Percentiles rank a stretch among this genome's conserved stretches.
Evolutionary conservation across 2,329 filamentous ascomycete genomes (phyloP).

Genomic region (Graphilbum ipis-grandicollis): DNA sequence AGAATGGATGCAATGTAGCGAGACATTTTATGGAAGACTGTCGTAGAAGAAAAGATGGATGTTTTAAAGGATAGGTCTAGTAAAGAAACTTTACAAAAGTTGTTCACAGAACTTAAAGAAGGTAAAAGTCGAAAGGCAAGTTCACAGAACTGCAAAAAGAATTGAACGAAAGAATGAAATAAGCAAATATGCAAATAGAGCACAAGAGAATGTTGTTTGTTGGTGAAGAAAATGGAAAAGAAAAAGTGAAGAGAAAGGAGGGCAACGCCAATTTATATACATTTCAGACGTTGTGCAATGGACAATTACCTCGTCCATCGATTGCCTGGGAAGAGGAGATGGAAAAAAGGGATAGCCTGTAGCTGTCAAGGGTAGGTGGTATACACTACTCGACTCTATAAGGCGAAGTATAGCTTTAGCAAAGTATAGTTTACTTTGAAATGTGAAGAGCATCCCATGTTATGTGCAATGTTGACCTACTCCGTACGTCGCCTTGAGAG

Average conservation of each 20-base stretch:
- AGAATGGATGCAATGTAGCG: constrained; percentile 20
- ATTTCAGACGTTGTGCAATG: no score
- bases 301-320: no score
- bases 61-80: no score
- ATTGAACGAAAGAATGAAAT: constrained; percentile 4
- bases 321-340: no score
- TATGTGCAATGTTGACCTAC: no score
- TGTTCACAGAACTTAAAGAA: constrained; percentile 6
- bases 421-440: no score
- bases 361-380: not conserved
- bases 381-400: no score
- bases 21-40: constrained; percentile 5
- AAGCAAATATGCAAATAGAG: constrained; percentile 1
- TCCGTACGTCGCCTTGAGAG: no score
- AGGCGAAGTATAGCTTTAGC: no score
- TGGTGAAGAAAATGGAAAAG: constrained; percentile 1
- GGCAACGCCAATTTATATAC: not conserved
- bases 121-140: constrained; percentile 2
- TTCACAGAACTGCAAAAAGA: constrained; percentile 9
- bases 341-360: not conserved
- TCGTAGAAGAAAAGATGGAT: constrained; percentile 1
- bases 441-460: no score
- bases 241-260: not conserved
- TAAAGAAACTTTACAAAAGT: no score
- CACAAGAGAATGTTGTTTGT: constrained; percentile 4